A percentile compares a stretch with the other conserved stretches of the same genome.
These are phyloP conservation scores for Fomes fomentarius DNA, from an alignment of 1,284 basidiomycete genomes.

Conservation along the genomic window DNA sequence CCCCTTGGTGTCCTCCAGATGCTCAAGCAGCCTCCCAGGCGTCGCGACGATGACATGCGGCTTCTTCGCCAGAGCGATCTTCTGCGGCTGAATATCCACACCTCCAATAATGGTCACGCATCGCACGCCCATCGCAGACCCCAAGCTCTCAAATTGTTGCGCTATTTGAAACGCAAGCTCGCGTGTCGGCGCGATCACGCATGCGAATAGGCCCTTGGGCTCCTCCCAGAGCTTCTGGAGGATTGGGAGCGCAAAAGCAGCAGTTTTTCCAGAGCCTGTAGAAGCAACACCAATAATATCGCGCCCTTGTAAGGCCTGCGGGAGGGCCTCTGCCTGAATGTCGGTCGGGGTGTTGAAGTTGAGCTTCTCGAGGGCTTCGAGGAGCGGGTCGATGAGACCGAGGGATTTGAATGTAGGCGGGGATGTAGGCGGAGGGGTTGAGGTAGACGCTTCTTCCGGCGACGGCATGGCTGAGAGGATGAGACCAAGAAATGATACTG, in stretches of 20 bases:
- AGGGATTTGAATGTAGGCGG: conserved; percentile 62
- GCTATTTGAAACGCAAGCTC: conserved; percentile 99
- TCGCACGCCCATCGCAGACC: conserved; percentile 92
- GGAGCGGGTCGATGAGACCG: conserved; percentile 88
- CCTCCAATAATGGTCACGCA: conserved; percentile 95
- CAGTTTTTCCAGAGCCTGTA: conserved; percentile 98
- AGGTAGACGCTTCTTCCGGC: conserved; percentile 63
- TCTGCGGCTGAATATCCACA: conserved; percentile 92
- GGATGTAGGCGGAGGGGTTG: conserved; percentile 37
- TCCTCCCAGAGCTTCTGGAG: conserved; percentile 97
- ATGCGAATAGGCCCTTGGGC: conserved; percentile 92
- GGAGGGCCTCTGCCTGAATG: conserved; percentile 91
- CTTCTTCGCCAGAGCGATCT: conserved; percentile 90
- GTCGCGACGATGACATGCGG: conserved; percentile 98
- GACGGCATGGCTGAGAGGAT: conserved; percentile 31
- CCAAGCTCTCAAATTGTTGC: conserved; percentile 93
- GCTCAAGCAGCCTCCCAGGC: conserved; percentile 93
- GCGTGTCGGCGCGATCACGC: conserved; percentile 93
- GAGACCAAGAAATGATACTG: background rate
- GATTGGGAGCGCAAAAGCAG: conserved; percentile 96
- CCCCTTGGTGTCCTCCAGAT: conserved; percentile 98
- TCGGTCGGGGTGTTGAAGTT: conserved; percentile 90
- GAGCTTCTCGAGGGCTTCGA: conserved; percentile 84
- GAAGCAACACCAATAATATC: conserved; percentile 98
- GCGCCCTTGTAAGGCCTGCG: conserved; percentile 86